A percentile compares a stretch with the other conserved stretches of the same genome.
Evolutionary conservation across 306 rosid genomes (phyloP).

Genomic region (Prunus kanzakura): DNA sequence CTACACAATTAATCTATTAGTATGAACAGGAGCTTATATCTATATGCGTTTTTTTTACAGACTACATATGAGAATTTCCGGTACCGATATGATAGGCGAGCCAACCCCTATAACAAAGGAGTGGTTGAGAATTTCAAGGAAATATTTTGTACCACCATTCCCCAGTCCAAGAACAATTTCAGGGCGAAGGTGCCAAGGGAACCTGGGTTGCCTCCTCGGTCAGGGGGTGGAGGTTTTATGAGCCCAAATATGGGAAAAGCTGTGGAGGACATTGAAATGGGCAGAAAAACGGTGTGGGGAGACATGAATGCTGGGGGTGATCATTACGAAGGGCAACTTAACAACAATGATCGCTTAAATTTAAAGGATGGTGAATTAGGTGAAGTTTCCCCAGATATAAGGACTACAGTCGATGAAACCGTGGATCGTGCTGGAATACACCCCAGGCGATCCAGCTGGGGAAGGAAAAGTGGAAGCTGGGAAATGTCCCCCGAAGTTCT

Average conservation of each 20-base stretch:
- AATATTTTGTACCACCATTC: constrained; percentile 71
- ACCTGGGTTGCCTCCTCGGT: constrained; percentile 63
- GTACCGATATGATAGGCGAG: constrained; percentile 81
- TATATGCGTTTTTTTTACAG: constrained; percentile 43
- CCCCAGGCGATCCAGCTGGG: constrained; percentile 96
- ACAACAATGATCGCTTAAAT: constrained; percentile 54
- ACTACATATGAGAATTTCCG: constrained; percentile 94
- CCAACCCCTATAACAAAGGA: constrained; percentile 78
- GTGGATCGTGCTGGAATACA: constrained; percentile 68
- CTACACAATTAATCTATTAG: not conserved
- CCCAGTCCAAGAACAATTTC: constrained; percentile 75
- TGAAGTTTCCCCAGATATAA: constrained; percentile 70
- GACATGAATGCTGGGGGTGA: constrained; percentile 68
- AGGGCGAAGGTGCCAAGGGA: constrained; percentile 78
- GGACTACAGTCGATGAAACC: constrained; percentile 64
- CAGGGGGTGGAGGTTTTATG: constrained; percentile 80
- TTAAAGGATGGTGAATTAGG: constrained; percentile 77
- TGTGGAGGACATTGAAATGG: constrained; percentile 91
- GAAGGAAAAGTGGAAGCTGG: constrained; percentile 99
- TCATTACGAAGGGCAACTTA: constrained; percentile 55
- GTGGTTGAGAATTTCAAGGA: constrained; percentile 74
- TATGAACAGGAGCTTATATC: not conserved
- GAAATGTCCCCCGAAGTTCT: constrained; percentile 99
- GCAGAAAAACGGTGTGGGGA: constrained; percentile 88
- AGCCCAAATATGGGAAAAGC: constrained; percentile 90